These are phyloP conservation scores for Fusarium sp. DNA, from an alignment of 2,329 filamentous ascomycete species.

Conservation along the genomic window DNA sequence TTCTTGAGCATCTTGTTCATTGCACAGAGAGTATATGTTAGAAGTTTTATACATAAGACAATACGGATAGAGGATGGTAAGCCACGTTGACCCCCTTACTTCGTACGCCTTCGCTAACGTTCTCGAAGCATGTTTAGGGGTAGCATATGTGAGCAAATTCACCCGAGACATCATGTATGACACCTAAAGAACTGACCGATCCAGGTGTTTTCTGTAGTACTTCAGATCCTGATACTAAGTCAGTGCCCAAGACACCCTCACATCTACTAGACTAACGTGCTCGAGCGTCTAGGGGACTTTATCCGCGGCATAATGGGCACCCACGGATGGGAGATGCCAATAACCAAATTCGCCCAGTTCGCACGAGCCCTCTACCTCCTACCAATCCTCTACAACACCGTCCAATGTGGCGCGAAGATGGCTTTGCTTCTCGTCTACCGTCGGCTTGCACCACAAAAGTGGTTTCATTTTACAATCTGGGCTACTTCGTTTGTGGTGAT, in stretches of 20 bases:
- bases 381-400: conserved; percentile 25
- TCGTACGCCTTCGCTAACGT: not conserved
- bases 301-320: conserved; percentile 17
- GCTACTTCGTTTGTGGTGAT: conserved; percentile 2
- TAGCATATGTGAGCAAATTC: conserved; percentile 7
- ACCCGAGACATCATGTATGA: not conserved
- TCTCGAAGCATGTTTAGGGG: not conserved
- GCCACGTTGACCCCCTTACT: not conserved
- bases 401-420: conserved; percentile 14
- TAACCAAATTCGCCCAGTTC: conserved; percentile 10
- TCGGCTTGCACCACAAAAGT: conserved; percentile 1
- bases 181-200: not conserved
- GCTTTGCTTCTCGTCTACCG: conserved; percentile 11
- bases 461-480: conserved; percentile 12
- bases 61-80: conserved; percentile 7
- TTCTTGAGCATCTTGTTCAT: conserved; percentile 22
- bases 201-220: conserved; percentile 14
- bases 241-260: not conserved
- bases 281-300: conserved; percentile 9
- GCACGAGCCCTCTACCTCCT: not conserved
- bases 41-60: conserved; percentile 8
- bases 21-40: conserved; percentile 39
- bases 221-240: conserved; percentile 22
- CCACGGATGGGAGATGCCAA: conserved; percentile 27
- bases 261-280: not conserved